Evolutionary conservation across 192 early-diverging fungal species (phyloP).

Genomic region (Coemansia sp.): DNA sequence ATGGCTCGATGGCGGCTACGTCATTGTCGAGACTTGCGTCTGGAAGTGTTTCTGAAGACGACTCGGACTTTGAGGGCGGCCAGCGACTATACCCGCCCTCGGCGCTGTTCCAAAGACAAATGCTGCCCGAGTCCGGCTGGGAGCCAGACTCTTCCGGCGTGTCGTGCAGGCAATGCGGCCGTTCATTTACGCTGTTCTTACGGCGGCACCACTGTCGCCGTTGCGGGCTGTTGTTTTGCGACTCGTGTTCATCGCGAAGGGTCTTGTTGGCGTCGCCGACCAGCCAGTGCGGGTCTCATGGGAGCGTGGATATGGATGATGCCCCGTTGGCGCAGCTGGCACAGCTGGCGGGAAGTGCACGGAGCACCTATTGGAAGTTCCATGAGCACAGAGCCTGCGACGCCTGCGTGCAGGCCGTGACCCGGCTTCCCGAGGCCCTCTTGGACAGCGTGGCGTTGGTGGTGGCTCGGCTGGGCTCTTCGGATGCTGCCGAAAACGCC

Average conservation of each 20-base stretch:
- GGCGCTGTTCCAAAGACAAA: constrained; percentile 38
- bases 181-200: constrained; percentile 71
- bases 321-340: constrained; percentile 28
- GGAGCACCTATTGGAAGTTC: constrained; percentile 20
- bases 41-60: not conserved
- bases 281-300: constrained; percentile 20
- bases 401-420: constrained; percentile 48
- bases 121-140: constrained; percentile 62
- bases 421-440: constrained; percentile 12
- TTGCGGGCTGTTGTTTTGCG: constrained; percentile 85
- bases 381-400: constrained; percentile 61
- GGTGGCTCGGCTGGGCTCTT: constrained; percentile 8
- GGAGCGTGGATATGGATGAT: constrained; percentile 13
- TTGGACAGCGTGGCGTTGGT: constrained; percentile 18
- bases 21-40: not conserved
- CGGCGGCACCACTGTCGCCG: constrained; percentile 90
- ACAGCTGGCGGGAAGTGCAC: not conserved
- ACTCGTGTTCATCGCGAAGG: constrained; percentile 66
- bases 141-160: constrained; percentile 70
- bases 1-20: too few species aligned
- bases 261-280: constrained; percentile 54
- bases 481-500: constrained; percentile 27
- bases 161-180: constrained; percentile 65
- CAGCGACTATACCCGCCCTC: constrained; percentile 19
- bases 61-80: not conserved